Evolutionary conservation across 2,329 filamentous ascomycete species (phyloP).

Genomic region (Colletotrichum lentis): DNA sequence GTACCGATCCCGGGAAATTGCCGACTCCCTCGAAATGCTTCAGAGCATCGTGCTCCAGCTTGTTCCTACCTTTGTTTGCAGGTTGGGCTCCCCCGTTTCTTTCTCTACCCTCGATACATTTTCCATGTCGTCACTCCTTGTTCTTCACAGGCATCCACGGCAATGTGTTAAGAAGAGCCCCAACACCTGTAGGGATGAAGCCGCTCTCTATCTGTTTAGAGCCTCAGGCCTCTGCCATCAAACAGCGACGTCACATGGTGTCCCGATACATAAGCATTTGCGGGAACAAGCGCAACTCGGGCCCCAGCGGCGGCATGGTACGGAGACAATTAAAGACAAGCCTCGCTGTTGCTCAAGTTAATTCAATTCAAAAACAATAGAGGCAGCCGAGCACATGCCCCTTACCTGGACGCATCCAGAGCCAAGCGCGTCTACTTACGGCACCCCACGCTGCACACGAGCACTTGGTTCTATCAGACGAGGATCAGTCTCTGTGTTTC

Average conservation of each 20-base stretch:
- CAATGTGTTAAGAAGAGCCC: neutral
- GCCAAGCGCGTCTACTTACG: neutral
- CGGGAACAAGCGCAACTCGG: no score
- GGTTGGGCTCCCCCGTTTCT: slow-evolving; percentile 10
- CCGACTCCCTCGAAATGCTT: neutral
- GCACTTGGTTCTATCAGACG: neutral
- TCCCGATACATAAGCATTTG: no score
- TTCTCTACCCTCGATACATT: neutral
- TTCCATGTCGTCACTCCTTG: neutral
- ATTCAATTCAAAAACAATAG: neutral
- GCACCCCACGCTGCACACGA: slow-evolving; percentile 1
- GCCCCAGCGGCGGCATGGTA: neutral
- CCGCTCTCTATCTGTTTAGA: no score
- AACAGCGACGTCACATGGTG: neutral
- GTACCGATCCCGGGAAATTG: neutral
- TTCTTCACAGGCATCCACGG: neutral
- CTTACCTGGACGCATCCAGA: neutral
- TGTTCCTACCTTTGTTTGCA: neutral
- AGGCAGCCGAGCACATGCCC: neutral
- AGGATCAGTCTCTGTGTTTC: neutral
- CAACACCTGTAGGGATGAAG: neutral
- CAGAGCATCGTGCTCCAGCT: neutral
- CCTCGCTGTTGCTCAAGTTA: neutral
- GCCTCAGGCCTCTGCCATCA: neutral
- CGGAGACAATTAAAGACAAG: slow-evolving; percentile 22